Conservation (phyloP, 2,329 filamentous ascomycete species). For the Daldinia sp. region DNA sequence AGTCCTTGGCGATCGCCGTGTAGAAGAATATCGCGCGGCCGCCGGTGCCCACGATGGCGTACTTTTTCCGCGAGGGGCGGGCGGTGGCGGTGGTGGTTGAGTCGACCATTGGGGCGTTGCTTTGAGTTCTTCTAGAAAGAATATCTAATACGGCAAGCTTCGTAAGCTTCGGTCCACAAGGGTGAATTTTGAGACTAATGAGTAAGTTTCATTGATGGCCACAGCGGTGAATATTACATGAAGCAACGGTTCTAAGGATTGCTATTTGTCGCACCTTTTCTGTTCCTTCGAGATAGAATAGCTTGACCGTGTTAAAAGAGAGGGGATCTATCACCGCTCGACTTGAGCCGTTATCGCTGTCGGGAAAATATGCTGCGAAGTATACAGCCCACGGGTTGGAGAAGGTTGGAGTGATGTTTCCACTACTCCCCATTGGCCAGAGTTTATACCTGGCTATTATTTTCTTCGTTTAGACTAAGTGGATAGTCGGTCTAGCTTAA, state of each 20-base stretch:
- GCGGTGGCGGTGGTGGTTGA: conserved; percentile 16
- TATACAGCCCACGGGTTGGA: conserved; percentile 23
- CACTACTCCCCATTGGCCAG: conserved; percentile 5
- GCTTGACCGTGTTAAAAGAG: background rate
- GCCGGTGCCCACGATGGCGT: conserved; percentile 70
- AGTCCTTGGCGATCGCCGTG: conserved; percentile 66
- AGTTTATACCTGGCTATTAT: background rate
- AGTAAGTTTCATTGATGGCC: background rate
- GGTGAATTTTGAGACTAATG: background rate
- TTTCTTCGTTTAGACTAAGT: conserved; percentile 1
- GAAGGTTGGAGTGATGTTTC: conserved; percentile 32
- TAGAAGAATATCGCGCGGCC: conserved; percentile 72
- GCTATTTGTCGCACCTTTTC: background rate
- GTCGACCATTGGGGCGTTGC: conserved; percentile 39
- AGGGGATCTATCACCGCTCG: conserved; percentile 19
- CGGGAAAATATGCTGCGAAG: conserved; percentile 33
- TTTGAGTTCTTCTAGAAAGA: background rate
- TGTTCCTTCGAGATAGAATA: too few relatives aligned
- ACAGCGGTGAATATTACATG: background rate
- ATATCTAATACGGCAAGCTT: background rate
- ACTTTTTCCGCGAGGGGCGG: conserved; percentile 54
- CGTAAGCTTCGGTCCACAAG: background rate
- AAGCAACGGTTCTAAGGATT: background rate
- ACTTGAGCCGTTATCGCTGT: conserved; percentile 32
- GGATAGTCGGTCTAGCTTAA: conserved; percentile 1